Conservation (phyloP, 1,284 basidiomycete genomes). For the Macrocystidia cucumis region DNA sequence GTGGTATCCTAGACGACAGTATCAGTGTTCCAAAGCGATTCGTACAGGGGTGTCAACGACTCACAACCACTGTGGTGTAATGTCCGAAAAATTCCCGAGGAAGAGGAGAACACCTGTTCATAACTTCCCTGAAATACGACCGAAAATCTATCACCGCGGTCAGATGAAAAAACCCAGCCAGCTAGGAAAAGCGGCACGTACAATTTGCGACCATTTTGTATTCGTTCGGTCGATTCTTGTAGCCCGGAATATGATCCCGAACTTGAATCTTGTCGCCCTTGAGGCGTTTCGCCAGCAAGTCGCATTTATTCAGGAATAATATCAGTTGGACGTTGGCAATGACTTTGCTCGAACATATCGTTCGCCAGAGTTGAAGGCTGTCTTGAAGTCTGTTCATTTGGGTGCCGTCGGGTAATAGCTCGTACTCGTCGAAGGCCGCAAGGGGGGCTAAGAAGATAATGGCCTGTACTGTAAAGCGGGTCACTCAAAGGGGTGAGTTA, state of each 20-base stretch:
- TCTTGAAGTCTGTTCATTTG: conserved; percentile 66
- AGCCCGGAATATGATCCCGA: conserved; percentile 54
- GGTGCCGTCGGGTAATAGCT: conserved; percentile 60
- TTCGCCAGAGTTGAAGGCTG: conserved; percentile 64
- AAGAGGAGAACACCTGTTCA: conserved; percentile 47
- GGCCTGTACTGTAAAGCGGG: conserved; percentile 37
- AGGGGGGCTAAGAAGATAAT: conserved; percentile 59
- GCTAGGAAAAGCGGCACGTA: conserved; percentile 19
- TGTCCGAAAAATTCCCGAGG: conserved; percentile 63
- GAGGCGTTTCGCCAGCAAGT: conserved; percentile 61
- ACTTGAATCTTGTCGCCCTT: conserved; percentile 52
- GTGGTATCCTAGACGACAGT: conserved; percentile 46
- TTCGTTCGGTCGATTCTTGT: conserved; percentile 54
- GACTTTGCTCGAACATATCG: conserved; percentile 56
- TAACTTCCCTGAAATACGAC: conserved; percentile 60
- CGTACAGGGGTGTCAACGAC: conserved; percentile 15
- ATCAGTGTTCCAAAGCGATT: conserved; percentile 4
- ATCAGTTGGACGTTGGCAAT: conserved; percentile 56
- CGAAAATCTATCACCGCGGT: conserved; percentile 41
- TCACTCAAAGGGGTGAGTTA: conserved; percentile 2
- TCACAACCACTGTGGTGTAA: conserved; percentile 66
- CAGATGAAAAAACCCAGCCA: background rate
- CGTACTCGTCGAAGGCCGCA: conserved; percentile 65
- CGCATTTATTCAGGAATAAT: conserved; percentile 58
- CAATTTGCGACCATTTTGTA: conserved; percentile 50